phyloP scores from a whole-genome alignment of 495 filamentous ascomycete species.

The Hypoxylon lenormandii region DNA sequence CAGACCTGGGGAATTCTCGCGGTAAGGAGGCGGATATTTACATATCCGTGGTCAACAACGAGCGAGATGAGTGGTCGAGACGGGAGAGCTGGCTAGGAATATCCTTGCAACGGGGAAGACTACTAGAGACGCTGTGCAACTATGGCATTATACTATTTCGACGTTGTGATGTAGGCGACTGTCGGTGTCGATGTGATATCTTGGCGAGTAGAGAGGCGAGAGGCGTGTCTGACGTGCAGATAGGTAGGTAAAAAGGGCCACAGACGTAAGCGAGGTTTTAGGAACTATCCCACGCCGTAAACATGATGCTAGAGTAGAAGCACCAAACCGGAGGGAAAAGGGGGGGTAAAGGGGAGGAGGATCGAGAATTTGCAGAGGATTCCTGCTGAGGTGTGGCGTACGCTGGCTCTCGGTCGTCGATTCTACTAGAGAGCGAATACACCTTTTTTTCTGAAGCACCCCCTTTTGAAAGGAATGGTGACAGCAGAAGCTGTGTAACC shows the following conservation, averaged over 20 bases:
- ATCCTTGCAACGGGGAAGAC: conserved; percentile 35
- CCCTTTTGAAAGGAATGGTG: conserved; percentile 19
- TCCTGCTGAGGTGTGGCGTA: conserved; percentile 10
- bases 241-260: conserved; percentile 27
- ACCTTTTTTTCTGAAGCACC: conserved; percentile 7
- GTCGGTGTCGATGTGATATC: conserved; percentile 27
- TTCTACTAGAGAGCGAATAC: conserved; percentile 21
- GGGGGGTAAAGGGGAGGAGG: conserved; percentile 5
- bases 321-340: conserved; percentile 7
- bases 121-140: conserved; percentile 42
- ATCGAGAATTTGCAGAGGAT: conserved; percentile 10
- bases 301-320: conserved; percentile 20
- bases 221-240: conserved; percentile 37
- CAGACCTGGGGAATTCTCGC: conserved; percentile 27
- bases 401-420: conserved; percentile 16
- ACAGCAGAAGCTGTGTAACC: conserved; percentile 14
- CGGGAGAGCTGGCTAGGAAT: conserved; percentile 31
- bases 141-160: conserved; percentile 39
- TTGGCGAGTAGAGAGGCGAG: conserved; percentile 20
- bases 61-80: conserved; percentile 39
- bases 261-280: conserved; percentile 34
- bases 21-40: conserved; percentile 43
- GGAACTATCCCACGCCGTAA: conserved; percentile 21
- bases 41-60: conserved; percentile 41
- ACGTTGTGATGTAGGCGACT: conserved; percentile 29